Percentiles rank a stretch among this genome's conserved stretches.
Conservation (phyloP, 2,329 filamentous ascomycete species). For the Capronia americana region DNA sequence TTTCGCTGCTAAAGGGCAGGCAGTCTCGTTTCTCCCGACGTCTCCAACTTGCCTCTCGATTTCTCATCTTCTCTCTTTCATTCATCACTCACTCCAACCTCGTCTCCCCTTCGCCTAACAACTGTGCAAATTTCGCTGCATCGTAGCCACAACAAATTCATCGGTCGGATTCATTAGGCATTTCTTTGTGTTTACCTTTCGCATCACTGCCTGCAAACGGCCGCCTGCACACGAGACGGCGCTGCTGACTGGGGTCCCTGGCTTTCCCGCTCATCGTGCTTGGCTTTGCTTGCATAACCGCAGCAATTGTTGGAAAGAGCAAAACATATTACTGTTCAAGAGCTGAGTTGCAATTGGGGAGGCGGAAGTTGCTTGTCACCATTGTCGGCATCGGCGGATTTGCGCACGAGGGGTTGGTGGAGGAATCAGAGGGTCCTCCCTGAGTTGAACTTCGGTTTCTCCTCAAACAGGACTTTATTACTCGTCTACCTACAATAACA, state of each 20-base stretch:
- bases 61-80: neutral
- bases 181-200: constrained; percentile 20
- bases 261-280: constrained; percentile 17
- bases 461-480: constrained; percentile 26
- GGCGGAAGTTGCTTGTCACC: constrained; percentile 15
- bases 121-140: neutral
- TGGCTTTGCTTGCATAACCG: neutral
- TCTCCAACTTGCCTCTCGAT: constrained; percentile 9
- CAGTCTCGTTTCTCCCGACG: constrained; percentile 1
- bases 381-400: constrained; percentile 23
- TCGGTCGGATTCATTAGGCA: neutral
- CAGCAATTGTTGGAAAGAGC: constrained; percentile 9
- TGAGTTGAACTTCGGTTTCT: constrained; percentile 22
- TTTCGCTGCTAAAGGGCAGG: neutral
- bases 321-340: constrained; percentile 16
- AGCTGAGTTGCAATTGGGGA: constrained; percentile 19
- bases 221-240: constrained; percentile 7
- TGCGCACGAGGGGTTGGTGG: constrained; percentile 29
- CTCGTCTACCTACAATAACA: constrained; percentile 34
- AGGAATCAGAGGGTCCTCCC: constrained; percentile 19
- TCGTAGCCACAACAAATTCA: neutral
- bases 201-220: constrained; percentile 24
- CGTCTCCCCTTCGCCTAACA: neutral
- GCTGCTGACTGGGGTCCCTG: constrained; percentile 1
- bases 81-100: neutral